These are phyloP conservation scores for Bipolaris zeicola DNA, from an alignment of 2,329 filamentous ascomycete genomes.

Conservation along the genomic window DNA sequence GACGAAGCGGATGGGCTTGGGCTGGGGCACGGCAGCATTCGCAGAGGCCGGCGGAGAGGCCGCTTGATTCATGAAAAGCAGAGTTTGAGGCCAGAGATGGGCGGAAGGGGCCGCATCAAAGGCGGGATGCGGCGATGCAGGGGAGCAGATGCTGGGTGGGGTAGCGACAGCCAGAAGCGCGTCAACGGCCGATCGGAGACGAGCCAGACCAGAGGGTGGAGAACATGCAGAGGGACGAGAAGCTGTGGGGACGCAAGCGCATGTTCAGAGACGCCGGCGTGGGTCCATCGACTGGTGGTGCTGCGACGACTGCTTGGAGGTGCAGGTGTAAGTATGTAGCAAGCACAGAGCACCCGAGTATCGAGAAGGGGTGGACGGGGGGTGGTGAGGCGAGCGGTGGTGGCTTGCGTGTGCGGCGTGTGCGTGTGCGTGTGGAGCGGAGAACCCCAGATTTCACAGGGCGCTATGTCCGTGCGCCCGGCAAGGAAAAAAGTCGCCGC, in stretches of 20 bases:
- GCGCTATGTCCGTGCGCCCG: background rate
- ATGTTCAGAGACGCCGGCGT: constrained; percentile 24
- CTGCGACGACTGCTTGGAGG: constrained; percentile 1
- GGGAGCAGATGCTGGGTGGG: constrained; percentile 18
- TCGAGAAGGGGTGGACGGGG: constrained; percentile 1
- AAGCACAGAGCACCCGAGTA: background rate
- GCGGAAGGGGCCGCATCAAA: constrained; percentile 16
- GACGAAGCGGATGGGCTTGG: constrained; percentile 50
- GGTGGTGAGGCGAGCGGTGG: background rate
- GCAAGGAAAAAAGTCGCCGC: constrained; percentile 9
- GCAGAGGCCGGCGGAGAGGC: constrained; percentile 35
- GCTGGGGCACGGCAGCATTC: constrained; percentile 36
- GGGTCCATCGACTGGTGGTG: constrained; percentile 14
- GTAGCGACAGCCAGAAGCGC: constrained; percentile 14
- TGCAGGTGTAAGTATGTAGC: too few species aligned
- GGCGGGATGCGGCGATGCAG: constrained; percentile 7
- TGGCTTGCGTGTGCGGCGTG: background rate
- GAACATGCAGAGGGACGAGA: constrained; percentile 17
- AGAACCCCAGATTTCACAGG: constrained; percentile 16
- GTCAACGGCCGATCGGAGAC: constrained; percentile 10
- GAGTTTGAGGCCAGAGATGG: constrained; percentile 16
- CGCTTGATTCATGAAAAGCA: constrained; percentile 44
- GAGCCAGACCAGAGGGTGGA: constrained; percentile 20
- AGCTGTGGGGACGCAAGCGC: constrained; percentile 23
- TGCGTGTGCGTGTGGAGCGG: constrained; percentile 10